A percentile compares a stretch with the other conserved stretches of the same genome.
These are phyloP conservation scores for Apostasia ramifera DNA, from an alignment of 106 monocot genomes.

Conservation along the genomic window DNA sequence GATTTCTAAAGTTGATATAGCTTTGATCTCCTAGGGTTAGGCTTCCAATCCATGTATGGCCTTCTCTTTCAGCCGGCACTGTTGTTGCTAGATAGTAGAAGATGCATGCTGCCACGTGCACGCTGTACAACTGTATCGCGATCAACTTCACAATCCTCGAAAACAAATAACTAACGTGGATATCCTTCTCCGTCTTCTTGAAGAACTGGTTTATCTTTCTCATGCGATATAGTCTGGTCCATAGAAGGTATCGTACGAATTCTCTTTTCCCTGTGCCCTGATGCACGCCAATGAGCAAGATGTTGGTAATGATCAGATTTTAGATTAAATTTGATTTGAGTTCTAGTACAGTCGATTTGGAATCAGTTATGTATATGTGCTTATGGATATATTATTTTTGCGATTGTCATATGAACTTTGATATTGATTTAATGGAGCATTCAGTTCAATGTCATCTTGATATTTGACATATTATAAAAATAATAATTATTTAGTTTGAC, in stretches of 20 bases:
- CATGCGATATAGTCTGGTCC: slow-evolving; percentile 35
- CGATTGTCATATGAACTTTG: no score
- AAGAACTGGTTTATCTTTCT: slow-evolving; percentile 37
- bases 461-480: no score
- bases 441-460: no score
- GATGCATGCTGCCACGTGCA: slow-evolving; percentile 53
- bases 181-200: slow-evolving; percentile 53
- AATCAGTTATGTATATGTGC: no score
- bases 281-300: no score
- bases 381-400: no score
- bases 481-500: no score
- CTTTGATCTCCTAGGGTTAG: slow-evolving; percentile 33
- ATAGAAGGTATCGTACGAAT: slow-evolving; percentile 30
- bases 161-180: slow-evolving; percentile 49
- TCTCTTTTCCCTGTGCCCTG: slow-evolving; percentile 38
- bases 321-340: no score
- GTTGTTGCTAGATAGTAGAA: slow-evolving; percentile 70
- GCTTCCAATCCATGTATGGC: slow-evolving; percentile 60
- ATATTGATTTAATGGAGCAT: no score
- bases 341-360: no score
- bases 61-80: slow-evolving; percentile 31
- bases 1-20: slow-evolving; percentile 53
- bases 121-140: slow-evolving; percentile 53
- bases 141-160: slow-evolving; percentile 57
- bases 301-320: no score